Evolutionary conservation across 2,329 filamentous ascomycete species (phyloP).

Genomic region (Colletotrichum filicis): DNA sequence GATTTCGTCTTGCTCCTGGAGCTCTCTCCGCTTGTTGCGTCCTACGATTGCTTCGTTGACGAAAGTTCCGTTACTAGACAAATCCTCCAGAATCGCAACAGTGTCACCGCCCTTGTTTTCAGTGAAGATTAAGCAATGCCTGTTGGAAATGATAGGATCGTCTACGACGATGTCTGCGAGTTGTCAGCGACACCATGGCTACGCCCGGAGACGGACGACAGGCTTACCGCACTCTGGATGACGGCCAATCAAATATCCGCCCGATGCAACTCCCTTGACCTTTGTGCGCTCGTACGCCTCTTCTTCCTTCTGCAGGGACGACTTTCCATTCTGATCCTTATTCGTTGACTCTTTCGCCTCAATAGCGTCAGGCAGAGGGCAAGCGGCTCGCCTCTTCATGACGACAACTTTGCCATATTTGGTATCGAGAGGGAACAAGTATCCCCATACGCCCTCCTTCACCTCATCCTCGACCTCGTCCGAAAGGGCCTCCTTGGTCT

Average conservation of each 20-base stretch:
- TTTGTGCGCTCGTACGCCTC: slow-evolving; percentile 72
- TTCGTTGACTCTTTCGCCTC: slow-evolving; percentile 49
- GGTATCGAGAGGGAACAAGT: slow-evolving; percentile 83
- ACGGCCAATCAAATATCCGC: slow-evolving; percentile 90
- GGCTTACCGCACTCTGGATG: slow-evolving; percentile 91
- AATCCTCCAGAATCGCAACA: slow-evolving; percentile 85
- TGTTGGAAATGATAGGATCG: slow-evolving; percentile 86
- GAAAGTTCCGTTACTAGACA: slow-evolving; percentile 96
- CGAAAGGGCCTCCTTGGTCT: slow-evolving; percentile 76
- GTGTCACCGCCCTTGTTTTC: slow-evolving; percentile 68
- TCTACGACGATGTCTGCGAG: slow-evolving; percentile 76
- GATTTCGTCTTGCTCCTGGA: slow-evolving; percentile 91
- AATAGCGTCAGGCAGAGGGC: slow-evolving; percentile 67
- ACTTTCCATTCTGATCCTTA: slow-evolving; percentile 55
- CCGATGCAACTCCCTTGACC: slow-evolving; percentile 70
- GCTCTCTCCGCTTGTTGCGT: slow-evolving; percentile 88
- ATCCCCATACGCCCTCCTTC: slow-evolving; percentile 93
- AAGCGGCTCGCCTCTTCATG: slow-evolving; percentile 78
- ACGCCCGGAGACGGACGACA: slow-evolving; percentile 2
- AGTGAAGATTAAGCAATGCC: slow-evolving; percentile 77
- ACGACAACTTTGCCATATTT: slow-evolving; percentile 76
- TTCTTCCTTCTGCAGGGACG: slow-evolving; percentile 64
- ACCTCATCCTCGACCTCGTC: slow-evolving; percentile 88
- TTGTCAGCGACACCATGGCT: slow-evolving; percentile 26
- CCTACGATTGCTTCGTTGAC: slow-evolving; percentile 93